These are phyloP conservation scores for Zygosaccharomyces bailii DNA, from an alignment of 805 yeast species.

Conservation along the genomic window DNA sequence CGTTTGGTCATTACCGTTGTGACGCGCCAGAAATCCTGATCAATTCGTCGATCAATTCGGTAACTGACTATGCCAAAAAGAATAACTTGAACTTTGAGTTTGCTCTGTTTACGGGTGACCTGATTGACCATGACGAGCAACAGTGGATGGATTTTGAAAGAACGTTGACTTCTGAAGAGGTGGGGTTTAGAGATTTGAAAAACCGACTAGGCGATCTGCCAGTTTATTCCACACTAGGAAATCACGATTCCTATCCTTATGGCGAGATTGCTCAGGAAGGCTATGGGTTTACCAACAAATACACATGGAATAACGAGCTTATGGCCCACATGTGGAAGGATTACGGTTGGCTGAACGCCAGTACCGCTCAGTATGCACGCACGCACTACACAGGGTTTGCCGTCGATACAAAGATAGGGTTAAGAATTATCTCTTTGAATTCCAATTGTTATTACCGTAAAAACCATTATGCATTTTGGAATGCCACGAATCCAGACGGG, in stretches of 20 bases:
- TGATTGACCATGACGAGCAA: slow-evolving; percentile 63
- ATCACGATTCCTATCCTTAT: slow-evolving; percentile 71
- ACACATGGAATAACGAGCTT: slow-evolving; percentile 47
- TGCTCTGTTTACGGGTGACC: slow-evolving; percentile 68
- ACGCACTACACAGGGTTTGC: slow-evolving; percentile 63
- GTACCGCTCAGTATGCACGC: slow-evolving; percentile 36
- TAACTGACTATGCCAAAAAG: slow-evolving; percentile 36
- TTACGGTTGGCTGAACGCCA: slow-evolving; percentile 42
- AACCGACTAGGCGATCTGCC: slow-evolving; percentile 48
- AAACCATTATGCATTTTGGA: slow-evolving; percentile 55
- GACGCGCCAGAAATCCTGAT: slow-evolving; percentile 63
- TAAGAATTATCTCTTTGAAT: slow-evolving; percentile 59
- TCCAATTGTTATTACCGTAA: slow-evolving; percentile 65
- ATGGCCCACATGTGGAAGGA: slow-evolving; percentile 49
- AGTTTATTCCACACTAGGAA: slow-evolving; percentile 61
- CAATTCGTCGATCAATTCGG: slow-evolving; percentile 52
- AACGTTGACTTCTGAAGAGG: slow-evolving; percentile 52
- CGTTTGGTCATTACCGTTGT: slow-evolving; percentile 60
- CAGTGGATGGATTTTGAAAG: slow-evolving; percentile 46
- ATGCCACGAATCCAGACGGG: slow-evolving; percentile 52
- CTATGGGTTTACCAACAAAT: slow-evolving; percentile 43
- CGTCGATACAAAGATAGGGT: slow-evolving; percentile 50
- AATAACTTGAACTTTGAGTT: slow-evolving; percentile 48
- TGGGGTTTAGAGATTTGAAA: slow-evolving; percentile 52
- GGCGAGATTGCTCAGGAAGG: slow-evolving; percentile 59